Evolutionary conservation across 305 asterid genomes (phyloP), one percentile per base, ranked within the genome.

Genomic region (Rubia peregrina): DNA sequence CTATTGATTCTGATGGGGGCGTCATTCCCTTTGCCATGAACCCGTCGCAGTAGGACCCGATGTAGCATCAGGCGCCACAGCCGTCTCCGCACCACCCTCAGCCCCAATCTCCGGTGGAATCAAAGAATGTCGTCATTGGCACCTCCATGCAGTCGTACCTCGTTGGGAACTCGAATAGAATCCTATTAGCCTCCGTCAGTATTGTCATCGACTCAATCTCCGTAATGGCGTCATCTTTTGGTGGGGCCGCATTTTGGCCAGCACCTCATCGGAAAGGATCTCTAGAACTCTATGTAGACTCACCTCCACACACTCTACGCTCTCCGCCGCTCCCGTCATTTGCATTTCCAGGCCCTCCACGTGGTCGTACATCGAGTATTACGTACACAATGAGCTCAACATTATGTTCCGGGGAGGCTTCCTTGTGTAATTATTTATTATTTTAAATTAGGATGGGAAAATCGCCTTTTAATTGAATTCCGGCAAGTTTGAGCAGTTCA

Each of bases 351-450:
- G 85, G 44, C 86, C 81, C 82, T 92, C 95, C 55, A 92, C 96
- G 83, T 92, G 96, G 60, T 95, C 98, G 80, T 92, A 90, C 96
- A 88, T 92, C 14, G 96, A 87, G 87, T 90, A 93, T 24, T 24
- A 24, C 26, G 80, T 85, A 90, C 65, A 93, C 87, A 33, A 92
- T 85, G 57, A 84, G 85, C 69, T 80, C 89, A 55, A 87, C 73
- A 43, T 79, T 83, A 53, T 69, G 36, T 46, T 22, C 73, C 79
- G 51, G 21, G 19, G 79, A 26, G 67, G 68, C 44, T 74, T 76
- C 10, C 69, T 30, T 30, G 36, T 30, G 36, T 30, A 30, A 30
- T 30, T 30, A 30, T 30, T 3, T 24, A 30, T 30, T 30, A 30
- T 30, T 30, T 30, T 30, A 30, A 30, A 30, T 30, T 30, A 30